Evolutionary conservation across 2,329 filamentous ascomycete genomes (phyloP).

Genomic region (Ambrosiella xylebori): DNA sequence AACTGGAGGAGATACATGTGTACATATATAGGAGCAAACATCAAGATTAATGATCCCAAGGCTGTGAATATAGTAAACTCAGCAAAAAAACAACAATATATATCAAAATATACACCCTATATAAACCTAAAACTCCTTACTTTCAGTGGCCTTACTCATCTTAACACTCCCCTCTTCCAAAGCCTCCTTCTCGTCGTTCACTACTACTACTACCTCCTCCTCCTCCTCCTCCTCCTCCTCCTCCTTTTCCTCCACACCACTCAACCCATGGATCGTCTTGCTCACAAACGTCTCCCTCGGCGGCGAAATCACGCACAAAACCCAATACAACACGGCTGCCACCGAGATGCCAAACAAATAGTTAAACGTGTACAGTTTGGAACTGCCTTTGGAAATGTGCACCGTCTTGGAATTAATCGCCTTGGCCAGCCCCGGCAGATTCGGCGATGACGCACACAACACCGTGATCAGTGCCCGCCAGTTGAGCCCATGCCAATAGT

Average conservation of each 20-base stretch:
- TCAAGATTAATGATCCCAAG: not conserved
- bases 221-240: not conserved
- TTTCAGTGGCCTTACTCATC: too few relatives aligned
- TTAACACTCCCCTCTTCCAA: too few relatives aligned
- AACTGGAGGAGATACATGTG: not conserved
- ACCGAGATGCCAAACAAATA: slow-evolving; percentile 16
- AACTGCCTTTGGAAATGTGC: slow-evolving; percentile 6
- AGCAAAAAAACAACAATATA: not conserved
- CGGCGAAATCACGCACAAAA: slow-evolving; percentile 8
- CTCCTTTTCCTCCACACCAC: not conserved
- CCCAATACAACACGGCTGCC: slow-evolving; percentile 14
- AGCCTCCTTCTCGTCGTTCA: not conserved
- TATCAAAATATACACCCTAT: not conserved
- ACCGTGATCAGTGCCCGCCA: slow-evolving; percentile 26
- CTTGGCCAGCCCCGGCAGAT: slow-evolving; percentile 25
- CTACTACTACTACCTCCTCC: not conserved
- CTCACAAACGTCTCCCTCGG: slow-evolving; percentile 8
- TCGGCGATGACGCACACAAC: slow-evolving; percentile 23
- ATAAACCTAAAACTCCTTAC: not conserved
- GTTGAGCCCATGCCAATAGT: slow-evolving; percentile 25
- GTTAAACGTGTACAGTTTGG: slow-evolving; percentile 16
- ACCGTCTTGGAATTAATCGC: slow-evolving; percentile 8
- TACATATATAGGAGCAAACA: not conserved
- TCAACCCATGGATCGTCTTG: slow-evolving; percentile 8
- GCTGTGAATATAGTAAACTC: not conserved